Percentiles rank a stretch among this genome's conserved stretches.
These are phyloP conservation scores for Lepidium didymum DNA, from an alignment of 345 rosid genomes.

Conservation along the genomic window DNA sequence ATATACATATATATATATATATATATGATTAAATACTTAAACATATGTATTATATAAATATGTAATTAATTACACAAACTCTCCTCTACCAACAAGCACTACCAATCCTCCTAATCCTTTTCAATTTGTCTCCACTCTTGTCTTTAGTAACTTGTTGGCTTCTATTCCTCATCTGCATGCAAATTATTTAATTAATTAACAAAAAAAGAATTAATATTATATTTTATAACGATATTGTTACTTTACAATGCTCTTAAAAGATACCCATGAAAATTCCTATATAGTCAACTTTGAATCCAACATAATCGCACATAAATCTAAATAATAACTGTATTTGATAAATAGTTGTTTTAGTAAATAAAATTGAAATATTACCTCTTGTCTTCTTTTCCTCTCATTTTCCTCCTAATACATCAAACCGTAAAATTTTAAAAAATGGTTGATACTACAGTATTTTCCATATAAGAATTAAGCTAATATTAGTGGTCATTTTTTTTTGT, in stretches of 20 bases:
- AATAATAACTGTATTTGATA: neutral
- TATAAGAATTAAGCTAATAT: neutral
- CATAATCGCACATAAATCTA: neutral
- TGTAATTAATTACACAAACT: constrained; percentile 7
- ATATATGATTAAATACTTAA: neutral
- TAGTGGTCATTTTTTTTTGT: too few species aligned
- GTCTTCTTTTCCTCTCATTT: constrained; percentile 38
- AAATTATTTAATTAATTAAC: neutral
- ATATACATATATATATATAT: neutral
- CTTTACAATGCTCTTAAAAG: neutral
- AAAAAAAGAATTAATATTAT: neutral
- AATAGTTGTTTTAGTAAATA: neutral
- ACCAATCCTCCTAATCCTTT: constrained; percentile 43
- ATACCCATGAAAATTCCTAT: neutral
- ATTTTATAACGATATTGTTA: neutral
- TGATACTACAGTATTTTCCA: neutral
- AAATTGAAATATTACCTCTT: constrained; percentile 42
- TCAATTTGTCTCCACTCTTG: constrained; percentile 42
- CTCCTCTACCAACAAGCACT: constrained; percentile 53
- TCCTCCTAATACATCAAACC: constrained; percentile 37
- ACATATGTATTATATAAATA: neutral
- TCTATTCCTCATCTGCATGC: constrained; percentile 36
- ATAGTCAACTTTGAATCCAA: neutral
- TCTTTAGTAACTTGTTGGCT: constrained; percentile 24
- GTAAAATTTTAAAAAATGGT: neutral